These are phyloP conservation scores for Zygnema cylindricum DNA, from an alignment of 139 green algal species.

Conservation along the genomic window DNA sequence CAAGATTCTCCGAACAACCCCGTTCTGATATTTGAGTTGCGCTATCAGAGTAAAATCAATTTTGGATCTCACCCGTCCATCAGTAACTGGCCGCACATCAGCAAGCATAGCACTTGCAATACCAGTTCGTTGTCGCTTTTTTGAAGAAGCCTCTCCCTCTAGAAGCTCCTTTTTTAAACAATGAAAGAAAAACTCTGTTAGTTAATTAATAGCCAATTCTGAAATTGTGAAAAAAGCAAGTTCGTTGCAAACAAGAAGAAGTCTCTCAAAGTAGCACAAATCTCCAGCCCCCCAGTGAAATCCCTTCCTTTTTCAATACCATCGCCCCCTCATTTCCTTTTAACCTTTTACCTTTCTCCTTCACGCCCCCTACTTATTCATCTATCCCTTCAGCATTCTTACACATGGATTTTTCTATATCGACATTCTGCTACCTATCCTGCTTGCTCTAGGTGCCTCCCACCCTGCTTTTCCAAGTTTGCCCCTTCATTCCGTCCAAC, in stretches of 20 bases:
- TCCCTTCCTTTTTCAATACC: background rate
- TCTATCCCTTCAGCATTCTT: background rate
- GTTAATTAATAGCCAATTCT: conserved; percentile 31
- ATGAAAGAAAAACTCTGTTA: conserved; percentile 8
- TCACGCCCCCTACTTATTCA: background rate
- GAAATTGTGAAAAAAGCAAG: conserved; percentile 21
- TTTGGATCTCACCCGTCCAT: conserved; percentile 57
- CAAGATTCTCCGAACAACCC: too few species aligned
- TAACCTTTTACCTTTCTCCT: background rate
- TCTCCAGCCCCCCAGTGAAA: background rate
- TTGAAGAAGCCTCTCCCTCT: conserved; percentile 2
- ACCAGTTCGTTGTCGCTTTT: conserved; percentile 40
- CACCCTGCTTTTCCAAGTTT: too few species aligned
- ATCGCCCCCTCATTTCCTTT: background rate
- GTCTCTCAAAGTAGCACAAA: background rate
- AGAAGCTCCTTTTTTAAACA: conserved; percentile 35
- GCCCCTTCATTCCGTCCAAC: too few species aligned
- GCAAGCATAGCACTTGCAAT: conserved; percentile 54
- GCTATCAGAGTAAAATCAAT: too few species aligned
- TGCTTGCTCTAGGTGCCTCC: too few species aligned
- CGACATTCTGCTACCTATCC: too few species aligned
- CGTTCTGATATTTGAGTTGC: too few species aligned
- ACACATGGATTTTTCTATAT: too few species aligned
- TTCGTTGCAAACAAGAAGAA: too few species aligned
- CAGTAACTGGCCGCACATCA: conserved; percentile 28